Evolutionary conservation across 164 flowering plant genomes (phyloP).

Genomic region (Akebia trifoliata): DNA sequence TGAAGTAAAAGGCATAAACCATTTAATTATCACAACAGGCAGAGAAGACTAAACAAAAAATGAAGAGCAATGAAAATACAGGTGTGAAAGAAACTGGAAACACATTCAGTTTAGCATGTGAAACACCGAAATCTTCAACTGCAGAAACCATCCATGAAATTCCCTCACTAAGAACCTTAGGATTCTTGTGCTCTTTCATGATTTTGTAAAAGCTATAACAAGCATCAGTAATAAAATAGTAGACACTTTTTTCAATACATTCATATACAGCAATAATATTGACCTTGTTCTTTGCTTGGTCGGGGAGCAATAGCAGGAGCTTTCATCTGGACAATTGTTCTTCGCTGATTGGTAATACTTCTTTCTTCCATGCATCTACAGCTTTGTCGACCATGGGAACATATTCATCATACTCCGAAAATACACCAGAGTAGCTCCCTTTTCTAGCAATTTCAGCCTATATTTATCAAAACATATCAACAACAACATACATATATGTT

Average conservation of each 20-base stretch:
- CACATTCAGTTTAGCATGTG: conserved; percentile 81
- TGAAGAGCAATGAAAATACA: background rate
- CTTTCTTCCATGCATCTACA: conserved; percentile 76
- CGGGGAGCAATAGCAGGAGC: no score
- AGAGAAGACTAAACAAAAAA: background rate
- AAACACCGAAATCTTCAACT: conserved; percentile 84
- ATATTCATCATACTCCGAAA: no score
- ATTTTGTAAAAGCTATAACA: conserved; percentile 74
- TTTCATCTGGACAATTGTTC: no score
- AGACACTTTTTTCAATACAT: no score
- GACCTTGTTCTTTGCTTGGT: no score
- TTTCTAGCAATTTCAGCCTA: conserved; percentile 62
- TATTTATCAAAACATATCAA: background rate
- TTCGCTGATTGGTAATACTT: no score
- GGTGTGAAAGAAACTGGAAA: conserved; percentile 4
- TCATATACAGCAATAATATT: no score
- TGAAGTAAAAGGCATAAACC: conserved; percentile 7
- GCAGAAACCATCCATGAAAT: conserved; percentile 90
- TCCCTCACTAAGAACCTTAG: conserved; percentile 96
- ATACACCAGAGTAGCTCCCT: no score
- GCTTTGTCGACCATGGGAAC: conserved; percentile 93
- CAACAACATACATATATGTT: background rate
- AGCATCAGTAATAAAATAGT: background rate
- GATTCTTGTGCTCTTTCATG: conserved; percentile 97
- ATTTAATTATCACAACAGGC: background rate